Base-by-base conservation (phyloP, 83 land plant species). In the Picea abies region DNA sequence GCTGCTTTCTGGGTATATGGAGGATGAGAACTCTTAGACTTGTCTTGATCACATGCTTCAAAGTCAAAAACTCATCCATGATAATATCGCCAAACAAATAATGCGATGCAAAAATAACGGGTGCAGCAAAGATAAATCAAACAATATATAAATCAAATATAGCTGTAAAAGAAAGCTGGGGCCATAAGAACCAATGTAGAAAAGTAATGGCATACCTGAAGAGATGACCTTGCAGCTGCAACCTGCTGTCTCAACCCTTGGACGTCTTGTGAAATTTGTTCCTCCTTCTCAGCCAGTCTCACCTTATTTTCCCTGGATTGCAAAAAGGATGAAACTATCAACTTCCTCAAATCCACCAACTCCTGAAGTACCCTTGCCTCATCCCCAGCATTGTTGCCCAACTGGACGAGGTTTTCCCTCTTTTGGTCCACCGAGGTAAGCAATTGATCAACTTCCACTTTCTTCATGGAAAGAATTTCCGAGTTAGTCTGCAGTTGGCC, bases 301-400 rank as follows among this genome's bases (percentile, higher is more conserved):
- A 84, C 65, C 79, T 84, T 90, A 2, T 89, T 86, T 81, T 88
- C 90, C 79, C 83, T 85, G 6, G 87, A 84, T 81, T 84, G 89
- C 84, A 86, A 49, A 76, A 87, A 29, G 29, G 85, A 87, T 2
- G 78, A 77, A 32, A 84, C 72, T 19, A 89, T 76, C 66, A 76
- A 65, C 80, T 85, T 90, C 65, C 90, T 86, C 58, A 87, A 22
- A 37, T 37, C 76, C 79, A 89, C 86, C 60, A 63, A 67, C 41
- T 90, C 87, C 9, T 58, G 78, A 19, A 78, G 81, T 32, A 71
- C 67, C 66, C 60, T 84, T 83, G 90, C 92, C 77, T 90, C 93
- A 52, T 85, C 90, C 35, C 66, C 62, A 78, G 90, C 87, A 63
- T 82, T 23, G 22, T 60, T 84, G 23, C 90, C 86, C 71, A 90